phyloP scores from a whole-genome alignment of 192 early-diverging fungal genomes.

The Podila clonocystis region DNA sequence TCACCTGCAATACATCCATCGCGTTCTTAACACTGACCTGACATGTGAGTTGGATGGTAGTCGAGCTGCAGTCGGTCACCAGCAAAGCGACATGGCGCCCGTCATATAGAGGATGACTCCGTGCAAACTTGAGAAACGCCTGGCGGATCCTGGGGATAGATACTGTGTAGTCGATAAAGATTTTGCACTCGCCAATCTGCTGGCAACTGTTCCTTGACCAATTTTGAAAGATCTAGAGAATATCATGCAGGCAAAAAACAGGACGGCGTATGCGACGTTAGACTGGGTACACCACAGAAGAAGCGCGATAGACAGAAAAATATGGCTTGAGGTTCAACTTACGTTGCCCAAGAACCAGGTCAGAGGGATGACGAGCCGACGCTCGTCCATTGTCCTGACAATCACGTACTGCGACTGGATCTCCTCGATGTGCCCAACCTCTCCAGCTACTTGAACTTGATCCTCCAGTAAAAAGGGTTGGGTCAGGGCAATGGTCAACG shows the following conservation, averaged over 20 bases:
- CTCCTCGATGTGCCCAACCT: constrained; percentile 52
- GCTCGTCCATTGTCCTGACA: constrained; percentile 47
- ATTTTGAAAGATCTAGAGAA: constrained; percentile 46
- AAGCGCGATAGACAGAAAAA: background rate
- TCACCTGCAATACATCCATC: constrained; percentile 35
- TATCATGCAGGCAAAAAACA: too few relatives aligned
- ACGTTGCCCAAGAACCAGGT: constrained; percentile 49
- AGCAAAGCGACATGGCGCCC: constrained; percentile 29
- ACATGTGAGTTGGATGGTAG: constrained; percentile 25
- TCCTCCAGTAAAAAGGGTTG: constrained; percentile 56
- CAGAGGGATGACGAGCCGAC: constrained; percentile 49
- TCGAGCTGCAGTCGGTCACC: constrained; percentile 18
- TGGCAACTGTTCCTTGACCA: constrained; percentile 46
- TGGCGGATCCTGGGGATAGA: constrained; percentile 33
- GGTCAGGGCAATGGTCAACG: constrained; percentile 55
- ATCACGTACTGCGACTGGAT: constrained; percentile 56
- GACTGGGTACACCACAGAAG: too few relatives aligned
- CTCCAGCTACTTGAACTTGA: constrained; percentile 35
- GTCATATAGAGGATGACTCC: constrained; percentile 32
- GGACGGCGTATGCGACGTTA: too few relatives aligned
- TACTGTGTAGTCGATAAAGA: constrained; percentile 23
- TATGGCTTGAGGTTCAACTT: background rate
- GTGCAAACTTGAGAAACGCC: constrained; percentile 36
- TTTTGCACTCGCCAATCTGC: constrained; percentile 45
- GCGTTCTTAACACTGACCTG: constrained; percentile 45